Evolutionary conservation across 257 asterid species (phyloP), one percentile per base, ranked within the genome.

Genomic region (Nicotiana noctiflora): DNA sequence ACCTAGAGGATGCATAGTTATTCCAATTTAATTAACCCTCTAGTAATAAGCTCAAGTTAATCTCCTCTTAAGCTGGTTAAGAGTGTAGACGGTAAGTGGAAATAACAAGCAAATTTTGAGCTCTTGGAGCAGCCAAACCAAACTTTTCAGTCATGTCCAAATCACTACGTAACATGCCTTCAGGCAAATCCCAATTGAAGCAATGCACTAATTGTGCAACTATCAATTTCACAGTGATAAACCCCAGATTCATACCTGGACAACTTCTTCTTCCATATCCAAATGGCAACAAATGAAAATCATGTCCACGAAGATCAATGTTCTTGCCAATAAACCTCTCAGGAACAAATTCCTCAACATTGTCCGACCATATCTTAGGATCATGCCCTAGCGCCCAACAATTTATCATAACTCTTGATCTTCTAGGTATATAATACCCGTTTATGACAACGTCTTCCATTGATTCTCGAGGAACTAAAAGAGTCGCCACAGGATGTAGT

Each of bases 381-480:
- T 80, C 82, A 21, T 66, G 82, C 9, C 82, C 82, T 17, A 80
- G 8, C 1, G 82, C 77, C 82, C 81, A 77, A 56, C 81, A 77
- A 40, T 77, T 77, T 31, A 77, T 57, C 81, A 77, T 77, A 31
- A 77, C 56, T 9, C 68, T 37, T 13, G 82, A 80, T 25, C 19
- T 56, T 34, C 8, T 80, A 1, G 82, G 82, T 46, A 80, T 80
- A 53, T 49, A 29, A 31, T 34, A 53, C n/a, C 60, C 82, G 6
- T 32, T 46, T 15, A 80, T 65, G 37, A 25, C 34, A 17, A 80
- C 13, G 0, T 65, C 82, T 46, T 65, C 78, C 64, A 65, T 15
- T 32, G 82, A 80, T 34, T 80, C 82, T 17, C 75, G 82, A 31
- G 82, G 77, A 31, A 80, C 57, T 27, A 80, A 5, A 7, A 80